phyloP scores from a whole-genome alignment of 1,284 basidiomycete genomes.

The Schizophyllum commune region DNA sequence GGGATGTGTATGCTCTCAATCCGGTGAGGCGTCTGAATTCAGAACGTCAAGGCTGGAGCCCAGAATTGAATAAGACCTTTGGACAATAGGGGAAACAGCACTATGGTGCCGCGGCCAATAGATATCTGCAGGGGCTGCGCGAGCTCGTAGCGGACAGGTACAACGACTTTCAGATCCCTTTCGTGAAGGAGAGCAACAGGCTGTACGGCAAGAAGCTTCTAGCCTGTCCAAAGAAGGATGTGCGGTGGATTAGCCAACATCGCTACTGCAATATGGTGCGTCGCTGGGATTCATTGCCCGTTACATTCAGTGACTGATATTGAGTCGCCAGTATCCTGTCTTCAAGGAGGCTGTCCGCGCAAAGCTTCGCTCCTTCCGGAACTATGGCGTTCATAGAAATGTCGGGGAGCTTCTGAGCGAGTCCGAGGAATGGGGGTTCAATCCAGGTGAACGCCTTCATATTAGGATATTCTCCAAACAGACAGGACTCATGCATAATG shows the following conservation, averaged over 20 bases:
- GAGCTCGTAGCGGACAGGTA: neutral
- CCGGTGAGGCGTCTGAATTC: neutral
- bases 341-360: neutral
- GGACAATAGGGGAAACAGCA: neutral
- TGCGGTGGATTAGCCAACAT: neutral
- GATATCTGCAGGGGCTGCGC: neutral
- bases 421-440: neutral
- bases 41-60: neutral
- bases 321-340: neutral
- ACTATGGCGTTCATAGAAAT: neutral
- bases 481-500: neutral
- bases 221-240: neutral
- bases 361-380: neutral
- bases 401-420: neutral
- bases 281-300: neutral
- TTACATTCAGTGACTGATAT: neutral
- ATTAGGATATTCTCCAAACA: neutral
- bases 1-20: neutral
- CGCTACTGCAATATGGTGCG: neutral
- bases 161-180: neutral
- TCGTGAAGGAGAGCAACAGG: neutral
- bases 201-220: neutral
- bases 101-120: neutral
- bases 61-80: neutral
- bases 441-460: neutral